Evolutionary conservation across 2,329 filamentous ascomycete genomes (phyloP), one percentile per base, ranked within the genome.

Genomic region (Penicillium italicum): DNA sequence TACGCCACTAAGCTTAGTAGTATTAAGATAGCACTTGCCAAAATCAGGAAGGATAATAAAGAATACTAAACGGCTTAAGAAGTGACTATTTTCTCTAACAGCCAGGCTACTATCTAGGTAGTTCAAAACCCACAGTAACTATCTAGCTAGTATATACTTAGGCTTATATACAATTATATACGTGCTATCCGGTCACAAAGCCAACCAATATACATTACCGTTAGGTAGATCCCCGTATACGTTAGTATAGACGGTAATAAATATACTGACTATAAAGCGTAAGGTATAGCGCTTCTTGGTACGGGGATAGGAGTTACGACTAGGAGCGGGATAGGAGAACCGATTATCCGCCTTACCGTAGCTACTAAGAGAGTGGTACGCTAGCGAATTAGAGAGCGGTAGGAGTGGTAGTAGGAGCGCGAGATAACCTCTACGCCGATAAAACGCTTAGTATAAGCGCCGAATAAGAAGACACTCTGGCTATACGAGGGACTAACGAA

Each of bases 401-500:
- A n/a, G 41, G 41, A 30, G 5, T 8, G 30, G 36, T 26, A 55
- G 36, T 55, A 12, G 53, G 47, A 24, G 7, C 43, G 20, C 2
- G 47, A 50, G 28, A 5, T 3, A 12, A 51, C 34, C 4, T 36
- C 38, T 5, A n/a, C 18, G 1, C 53, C 16, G 3, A 50, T 26
- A 4, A 18, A 36, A 7, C 41, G 41, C 6, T 30, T 55, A 6
- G 42, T 51, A 1, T n/a, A 55, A 5, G 41, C 40, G 22, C 53
- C 30, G 4, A 37, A 34, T 1, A 46, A 46, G 47, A 55, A 51
- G 53, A 49, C 33, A 1, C 42, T 55, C 0, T 16, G 24, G 2
- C 3, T 56, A 14, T 62, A 55, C 22, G 40, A 51, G 6, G 41
- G 44, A 1, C 38, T 55, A 0, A 24, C 36, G 1, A 62, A 61